phyloP scores from a whole-genome alignment of 169 alveolate genomes.

The Pseudocohnilembus persalinus region DNA sequence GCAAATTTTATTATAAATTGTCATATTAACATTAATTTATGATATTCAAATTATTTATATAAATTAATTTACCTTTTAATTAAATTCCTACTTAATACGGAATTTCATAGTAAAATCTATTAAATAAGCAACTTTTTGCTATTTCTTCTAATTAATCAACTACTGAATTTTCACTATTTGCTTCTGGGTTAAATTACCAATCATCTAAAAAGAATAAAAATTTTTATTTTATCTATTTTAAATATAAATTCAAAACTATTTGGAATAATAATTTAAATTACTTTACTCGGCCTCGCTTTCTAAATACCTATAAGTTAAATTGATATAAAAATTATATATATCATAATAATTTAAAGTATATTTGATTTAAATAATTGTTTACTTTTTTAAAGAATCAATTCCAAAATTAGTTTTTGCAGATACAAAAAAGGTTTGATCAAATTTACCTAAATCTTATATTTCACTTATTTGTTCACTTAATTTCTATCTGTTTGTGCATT shows the following conservation, averaged over 20 bases:
- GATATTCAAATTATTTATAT: not conserved
- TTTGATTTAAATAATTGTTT: no score
- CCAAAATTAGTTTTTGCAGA: slow-evolving; percentile 15
- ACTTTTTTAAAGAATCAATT: not conserved
- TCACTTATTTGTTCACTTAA: slow-evolving; percentile 2
- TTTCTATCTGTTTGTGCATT: slow-evolving; percentile 17
- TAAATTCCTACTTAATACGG: slow-evolving; percentile 8
- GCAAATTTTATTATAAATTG: not conserved
- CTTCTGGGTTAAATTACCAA: not conserved
- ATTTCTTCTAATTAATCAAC: slow-evolving; percentile 15
- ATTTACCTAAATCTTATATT: slow-evolving; percentile 17
- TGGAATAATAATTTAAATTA: no score
- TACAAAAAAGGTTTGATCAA: slow-evolving; percentile 14
- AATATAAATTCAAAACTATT: no score
- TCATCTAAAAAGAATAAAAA: no score
- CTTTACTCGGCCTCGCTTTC: no score
- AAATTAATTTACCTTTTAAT: not conserved
- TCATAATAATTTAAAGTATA: no score
- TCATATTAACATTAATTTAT: no score
- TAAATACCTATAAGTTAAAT: no score
- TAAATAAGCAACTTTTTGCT: not conserved
- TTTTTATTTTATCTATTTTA: no score
- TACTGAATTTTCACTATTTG: slow-evolving; percentile 11
- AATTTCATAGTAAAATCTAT: slow-evolving; percentile 7
- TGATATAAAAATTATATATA: no score